Conservation (phyloP, 148 eudicot species). For the Dysphania ambrosioides region DNA sequence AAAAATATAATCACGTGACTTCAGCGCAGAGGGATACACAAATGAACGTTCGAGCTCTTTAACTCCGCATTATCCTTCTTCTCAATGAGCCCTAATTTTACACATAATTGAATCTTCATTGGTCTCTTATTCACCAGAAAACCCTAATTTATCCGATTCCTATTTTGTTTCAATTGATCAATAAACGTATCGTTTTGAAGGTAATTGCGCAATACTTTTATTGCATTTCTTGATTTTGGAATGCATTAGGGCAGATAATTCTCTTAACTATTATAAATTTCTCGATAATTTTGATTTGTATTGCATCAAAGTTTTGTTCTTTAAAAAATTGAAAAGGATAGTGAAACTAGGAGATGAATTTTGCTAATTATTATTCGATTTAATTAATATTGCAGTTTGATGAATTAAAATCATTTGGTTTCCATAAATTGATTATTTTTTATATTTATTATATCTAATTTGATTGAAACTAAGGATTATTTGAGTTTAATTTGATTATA, state of each 20-base stretch:
- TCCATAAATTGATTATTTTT: neutral
- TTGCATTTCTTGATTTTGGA: neutral
- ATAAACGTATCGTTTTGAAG: neutral
- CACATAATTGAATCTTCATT: neutral
- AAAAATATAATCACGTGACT: neutral
- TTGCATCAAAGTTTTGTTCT: too few species aligned
- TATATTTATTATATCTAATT: neutral
- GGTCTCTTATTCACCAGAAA: neutral
- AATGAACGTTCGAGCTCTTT: slow-evolving; percentile 6
- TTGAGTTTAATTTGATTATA: slow-evolving; percentile 6
- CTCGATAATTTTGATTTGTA: too few species aligned
- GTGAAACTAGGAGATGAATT: too few species aligned
- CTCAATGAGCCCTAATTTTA: slow-evolving; percentile 8
- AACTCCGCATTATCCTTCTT: neutral
- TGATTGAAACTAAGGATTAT: too few species aligned
- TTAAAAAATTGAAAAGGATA: too few species aligned
- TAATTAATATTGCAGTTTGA: too few species aligned
- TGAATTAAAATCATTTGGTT: neutral
- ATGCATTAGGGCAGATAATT: neutral
- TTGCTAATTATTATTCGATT: too few species aligned
- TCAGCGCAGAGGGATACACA: neutral
- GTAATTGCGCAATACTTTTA: neutral
- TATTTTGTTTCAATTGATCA: neutral
- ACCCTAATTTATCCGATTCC: neutral
- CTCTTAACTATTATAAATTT: too few species aligned